Conservation (phyloP, 2,329 filamentous ascomycete species). For the Paecilomyces sp. region DNA sequence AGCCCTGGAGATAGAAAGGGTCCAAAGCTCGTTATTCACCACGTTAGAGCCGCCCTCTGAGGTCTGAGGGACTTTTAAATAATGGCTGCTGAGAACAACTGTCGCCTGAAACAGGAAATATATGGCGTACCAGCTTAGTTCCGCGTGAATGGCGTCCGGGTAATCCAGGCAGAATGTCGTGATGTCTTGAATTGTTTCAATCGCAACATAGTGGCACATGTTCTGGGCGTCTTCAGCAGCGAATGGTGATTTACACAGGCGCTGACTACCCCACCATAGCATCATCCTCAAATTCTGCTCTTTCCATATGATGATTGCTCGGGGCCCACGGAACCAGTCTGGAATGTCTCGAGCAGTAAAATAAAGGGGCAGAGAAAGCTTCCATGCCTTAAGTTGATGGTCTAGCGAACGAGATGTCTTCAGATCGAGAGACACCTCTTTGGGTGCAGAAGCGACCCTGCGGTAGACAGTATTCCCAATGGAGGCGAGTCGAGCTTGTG, state of each 20-base stretch:
- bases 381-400: slow-evolving; percentile 13
- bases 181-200: slow-evolving; percentile 13
- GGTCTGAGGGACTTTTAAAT: not conserved
- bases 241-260: not conserved
- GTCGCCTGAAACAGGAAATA: slow-evolving; percentile 17
- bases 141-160: slow-evolving; percentile 6
- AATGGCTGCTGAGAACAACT: not conserved
- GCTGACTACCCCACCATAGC: slow-evolving; percentile 14
- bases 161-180: slow-evolving; percentile 8
- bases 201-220: slow-evolving; percentile 11
- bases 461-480: slow-evolving; percentile 9
- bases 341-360: slow-evolving; percentile 5
- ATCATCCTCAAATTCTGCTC: slow-evolving; percentile 16
- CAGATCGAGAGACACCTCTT: not conserved
- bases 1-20: not conserved
- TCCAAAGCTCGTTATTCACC: not conserved
- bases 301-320: slow-evolving; percentile 13
- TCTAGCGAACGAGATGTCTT: slow-evolving; percentile 13
- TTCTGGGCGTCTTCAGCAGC: slow-evolving; percentile 11
- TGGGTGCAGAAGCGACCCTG: slow-evolving; percentile 6
- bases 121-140: slow-evolving; percentile 16
- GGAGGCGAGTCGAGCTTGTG: slow-evolving; percentile 8
- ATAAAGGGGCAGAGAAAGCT: slow-evolving; percentile 7
- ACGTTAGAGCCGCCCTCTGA: no score
- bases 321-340: slow-evolving; percentile 13